Conservation (phyloP, 2,329 filamentous ascomycete genomes). For the Colletotrichum salicis region DNA sequence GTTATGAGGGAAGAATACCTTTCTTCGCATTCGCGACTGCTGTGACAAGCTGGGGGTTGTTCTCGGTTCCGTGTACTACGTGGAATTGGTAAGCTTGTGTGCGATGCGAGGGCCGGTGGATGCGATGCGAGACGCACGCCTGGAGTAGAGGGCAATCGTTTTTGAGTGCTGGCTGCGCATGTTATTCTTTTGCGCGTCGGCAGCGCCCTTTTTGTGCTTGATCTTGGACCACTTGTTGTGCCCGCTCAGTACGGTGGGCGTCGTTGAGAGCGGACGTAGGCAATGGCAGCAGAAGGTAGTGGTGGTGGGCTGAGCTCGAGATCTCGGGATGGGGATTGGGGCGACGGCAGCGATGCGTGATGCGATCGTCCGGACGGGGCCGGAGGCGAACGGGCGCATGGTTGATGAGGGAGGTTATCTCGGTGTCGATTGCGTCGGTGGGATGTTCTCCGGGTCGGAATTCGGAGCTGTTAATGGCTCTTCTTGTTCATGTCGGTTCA, state of each 20-base stretch:
- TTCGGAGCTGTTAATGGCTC: neutral
- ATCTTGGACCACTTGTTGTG: constrained; percentile 98
- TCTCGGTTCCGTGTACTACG: constrained; percentile 76
- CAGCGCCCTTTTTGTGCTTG: constrained; percentile 90
- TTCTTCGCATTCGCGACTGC: constrained; percentile 84
- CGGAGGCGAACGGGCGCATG: constrained; percentile 26
- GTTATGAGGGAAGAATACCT: constrained; percentile 52
- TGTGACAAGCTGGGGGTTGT: constrained; percentile 80
- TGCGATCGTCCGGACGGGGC: constrained; percentile 15
- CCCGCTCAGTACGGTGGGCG: constrained; percentile 65
- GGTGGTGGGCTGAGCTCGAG: constrained; percentile 16
- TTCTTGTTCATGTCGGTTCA: constrained; percentile 21
- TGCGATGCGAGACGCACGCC: constrained; percentile 62
- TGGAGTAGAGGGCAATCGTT: constrained; percentile 79
- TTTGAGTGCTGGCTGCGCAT: constrained; percentile 76
- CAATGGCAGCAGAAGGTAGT: constrained; percentile 57
- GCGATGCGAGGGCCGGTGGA: neutral
- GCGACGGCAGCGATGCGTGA: neutral
- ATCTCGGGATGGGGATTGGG: neutral
- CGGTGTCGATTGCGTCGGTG: too few species aligned
- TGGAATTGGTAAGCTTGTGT: constrained; percentile 29
- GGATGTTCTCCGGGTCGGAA: neutral
- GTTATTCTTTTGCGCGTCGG: constrained; percentile 81
- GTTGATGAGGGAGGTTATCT: neutral
- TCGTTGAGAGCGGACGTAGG: constrained; percentile 59